Percentiles rank a stretch among this genome's conserved stretches.
phyloP scores from a whole-genome alignment of 192 early-diverging fungal genomes.

The Entomortierella parvispora region DNA sequence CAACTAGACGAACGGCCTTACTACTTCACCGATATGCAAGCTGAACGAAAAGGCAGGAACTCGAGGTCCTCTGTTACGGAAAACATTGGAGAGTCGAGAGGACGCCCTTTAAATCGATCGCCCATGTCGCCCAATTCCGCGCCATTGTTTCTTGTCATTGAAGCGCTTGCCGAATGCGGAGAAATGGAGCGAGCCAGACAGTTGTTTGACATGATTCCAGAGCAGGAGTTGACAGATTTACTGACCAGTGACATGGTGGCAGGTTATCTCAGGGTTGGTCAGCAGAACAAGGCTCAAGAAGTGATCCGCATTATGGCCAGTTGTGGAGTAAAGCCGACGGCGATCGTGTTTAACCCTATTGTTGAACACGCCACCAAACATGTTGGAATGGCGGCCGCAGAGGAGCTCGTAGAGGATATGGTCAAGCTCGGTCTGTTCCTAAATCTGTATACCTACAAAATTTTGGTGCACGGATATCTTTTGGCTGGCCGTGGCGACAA shows the following conservation, averaged over 20 bases:
- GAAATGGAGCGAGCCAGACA: constrained; percentile 44
- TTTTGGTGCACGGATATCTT: constrained; percentile 37
- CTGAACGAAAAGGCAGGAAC: no score
- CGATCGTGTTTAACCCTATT: constrained; percentile 46
- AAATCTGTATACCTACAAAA: constrained; percentile 43
- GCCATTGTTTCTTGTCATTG: constrained; percentile 36
- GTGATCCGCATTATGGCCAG: constrained; percentile 48
- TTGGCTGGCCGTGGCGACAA: constrained; percentile 28
- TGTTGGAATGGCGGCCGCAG: constrained; percentile 33
- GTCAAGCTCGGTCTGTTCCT: constrained; percentile 14
- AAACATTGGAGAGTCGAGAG: no score
- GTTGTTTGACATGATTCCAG: constrained; percentile 43
- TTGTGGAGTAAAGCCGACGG: constrained; percentile 36
- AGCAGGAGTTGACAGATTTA: constrained; percentile 31
- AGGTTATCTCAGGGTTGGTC: constrained; percentile 28
- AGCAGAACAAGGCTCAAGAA: constrained; percentile 41
- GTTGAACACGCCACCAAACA: constrained; percentile 31
- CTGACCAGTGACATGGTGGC: constrained; percentile 49
- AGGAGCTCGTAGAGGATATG: constrained; percentile 42
- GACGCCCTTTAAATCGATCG: no score
- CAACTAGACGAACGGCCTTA: constrained; percentile 30
- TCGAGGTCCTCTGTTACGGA: no score
- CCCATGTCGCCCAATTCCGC: constrained; percentile 43
- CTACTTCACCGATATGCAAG: constrained; percentile 32
- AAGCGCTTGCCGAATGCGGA: constrained; percentile 37